These are phyloP conservation scores for Chaetoscypha palmicola DNA, from an alignment of 2,329 filamentous ascomycete species.

Conservation along the genomic window DNA sequence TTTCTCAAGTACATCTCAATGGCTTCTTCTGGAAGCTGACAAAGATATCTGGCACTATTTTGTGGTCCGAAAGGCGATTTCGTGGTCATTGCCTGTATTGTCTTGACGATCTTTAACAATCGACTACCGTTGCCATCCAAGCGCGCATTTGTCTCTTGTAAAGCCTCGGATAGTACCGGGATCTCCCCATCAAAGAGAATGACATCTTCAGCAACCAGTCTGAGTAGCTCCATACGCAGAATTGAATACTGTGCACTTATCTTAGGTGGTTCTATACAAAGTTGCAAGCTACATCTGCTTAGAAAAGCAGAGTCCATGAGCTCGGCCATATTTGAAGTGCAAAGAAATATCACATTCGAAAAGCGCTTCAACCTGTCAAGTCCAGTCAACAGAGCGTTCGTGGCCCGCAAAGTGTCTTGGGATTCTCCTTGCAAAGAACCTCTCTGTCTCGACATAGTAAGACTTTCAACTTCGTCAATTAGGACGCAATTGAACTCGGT, in stretches of 20 bases:
- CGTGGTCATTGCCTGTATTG: background rate
- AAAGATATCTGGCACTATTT: constrained; percentile 23
- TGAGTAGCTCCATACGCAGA: constrained; percentile 19
- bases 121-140: background rate
- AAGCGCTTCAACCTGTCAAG: constrained; percentile 22
- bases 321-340: constrained; percentile 28
- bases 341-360: constrained; percentile 27
- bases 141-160: constrained; percentile 3
- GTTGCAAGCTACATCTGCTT: constrained; percentile 23
- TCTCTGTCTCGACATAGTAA: constrained; percentile 25
- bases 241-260: constrained; percentile 26
- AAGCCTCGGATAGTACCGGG: constrained; percentile 20
- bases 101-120: background rate
- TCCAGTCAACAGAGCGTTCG: constrained; percentile 30
- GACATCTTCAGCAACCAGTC: constrained; percentile 16
- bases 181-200: constrained; percentile 17
- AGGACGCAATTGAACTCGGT: constrained; percentile 26
- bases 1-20: constrained; percentile 21
- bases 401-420: constrained; percentile 28
- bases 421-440: constrained; percentile 22
- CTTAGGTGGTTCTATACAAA: constrained; percentile 19
- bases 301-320: constrained; percentile 29
- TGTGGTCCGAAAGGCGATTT: background rate
- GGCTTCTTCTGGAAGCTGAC: constrained; percentile 23
- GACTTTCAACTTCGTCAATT: constrained; percentile 32